Conservation (phyloP, 495 filamentous ascomycete genomes). For the Aspergillus avenaceus region DNA sequence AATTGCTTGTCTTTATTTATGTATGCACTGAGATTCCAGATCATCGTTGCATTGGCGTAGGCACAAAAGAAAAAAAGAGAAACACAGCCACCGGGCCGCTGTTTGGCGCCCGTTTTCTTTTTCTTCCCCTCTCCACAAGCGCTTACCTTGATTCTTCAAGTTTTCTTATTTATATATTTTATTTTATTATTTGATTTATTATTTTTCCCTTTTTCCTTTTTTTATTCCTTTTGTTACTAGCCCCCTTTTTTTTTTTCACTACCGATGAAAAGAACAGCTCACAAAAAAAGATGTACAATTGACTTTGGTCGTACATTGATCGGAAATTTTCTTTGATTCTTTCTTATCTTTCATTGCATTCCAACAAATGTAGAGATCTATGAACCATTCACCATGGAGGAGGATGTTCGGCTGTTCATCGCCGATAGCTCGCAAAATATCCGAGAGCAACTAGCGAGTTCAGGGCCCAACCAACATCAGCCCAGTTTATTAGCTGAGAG, state of each 20-base stretch:
- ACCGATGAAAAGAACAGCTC: conserved; percentile 1
- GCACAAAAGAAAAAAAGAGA: no score
- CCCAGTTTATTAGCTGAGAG: neutral
- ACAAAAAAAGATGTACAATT: conserved; percentile 13
- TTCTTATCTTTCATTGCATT: no score
- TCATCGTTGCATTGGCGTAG: conserved; percentile 11
- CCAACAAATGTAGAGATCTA: conserved; percentile 15
- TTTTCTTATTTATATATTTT: no score
- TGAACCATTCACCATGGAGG: conserved; percentile 23
- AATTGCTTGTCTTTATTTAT: neutral
- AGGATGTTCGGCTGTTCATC: conserved; percentile 17
- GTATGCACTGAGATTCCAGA: conserved; percentile 3
- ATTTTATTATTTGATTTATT: no score
- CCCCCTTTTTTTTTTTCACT: neutral
- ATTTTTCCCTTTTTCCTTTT: neutral
- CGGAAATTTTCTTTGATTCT: no score
- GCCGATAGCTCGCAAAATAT: conserved; percentile 4
- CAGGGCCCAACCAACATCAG: conserved; percentile 5
- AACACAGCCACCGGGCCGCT: conserved; percentile 19
- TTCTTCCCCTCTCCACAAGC: conserved; percentile 4
- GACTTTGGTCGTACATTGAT: conserved; percentile 12
- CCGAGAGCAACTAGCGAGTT: conserved; percentile 8
- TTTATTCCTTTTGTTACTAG: neutral
- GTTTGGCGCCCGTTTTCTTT: conserved; percentile 11
- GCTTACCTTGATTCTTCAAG: neutral